Base-by-base conservation (phyloP, 345 rosid species). In the Excoecaria cochinchinensis region DNA sequence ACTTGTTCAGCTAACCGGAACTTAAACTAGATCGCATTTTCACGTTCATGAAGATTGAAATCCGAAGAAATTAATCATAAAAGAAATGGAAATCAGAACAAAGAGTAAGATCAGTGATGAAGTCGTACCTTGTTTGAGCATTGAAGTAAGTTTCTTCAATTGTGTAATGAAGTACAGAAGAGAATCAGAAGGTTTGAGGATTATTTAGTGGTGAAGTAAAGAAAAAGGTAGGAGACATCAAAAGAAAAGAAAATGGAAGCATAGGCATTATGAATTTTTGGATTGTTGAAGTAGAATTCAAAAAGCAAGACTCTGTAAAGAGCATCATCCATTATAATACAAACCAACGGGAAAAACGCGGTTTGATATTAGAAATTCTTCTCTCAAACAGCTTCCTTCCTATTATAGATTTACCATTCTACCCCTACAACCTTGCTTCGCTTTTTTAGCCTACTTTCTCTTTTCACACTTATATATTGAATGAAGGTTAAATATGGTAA, bases 301-400 rank as follows among this genome's bases (percentile, higher is more conserved):
- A 8, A 38, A 22, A 31, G 8, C 6, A 69, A 50, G 44, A 69
- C 21, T 7, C 5, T 40, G 31, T 31, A 31, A 31, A 31, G 31
- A 31, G 31, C 31, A 31, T 31, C 1, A 31, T 31, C 31, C 31
- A 31, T 31, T 31, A 31, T 31, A 31, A 21, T 3, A 22, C 4
- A 8, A 25, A 59, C 51, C 10, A 66, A 22, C 6, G 52, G 55
- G 11, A 47, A 48, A 69, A 47, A 69, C 72, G 72, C 72, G 72
- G 60, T 69, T 55, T 14, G n/a, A 62, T 4, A 4, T 59, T 31
- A 39, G 5, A 17, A 31, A 31, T 31, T 31, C 31, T 31, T 31
- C 31, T 31, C 1, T 31, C 31, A 31, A 31, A 31, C 31, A 31
- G 31, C 31, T 31, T 31, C 31, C 31, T 31, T 31, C 31, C 31